Base-by-base conservation (phyloP, 176 grass and related monocot genomes). In the Eremochloa ophiuroides region DNA sequence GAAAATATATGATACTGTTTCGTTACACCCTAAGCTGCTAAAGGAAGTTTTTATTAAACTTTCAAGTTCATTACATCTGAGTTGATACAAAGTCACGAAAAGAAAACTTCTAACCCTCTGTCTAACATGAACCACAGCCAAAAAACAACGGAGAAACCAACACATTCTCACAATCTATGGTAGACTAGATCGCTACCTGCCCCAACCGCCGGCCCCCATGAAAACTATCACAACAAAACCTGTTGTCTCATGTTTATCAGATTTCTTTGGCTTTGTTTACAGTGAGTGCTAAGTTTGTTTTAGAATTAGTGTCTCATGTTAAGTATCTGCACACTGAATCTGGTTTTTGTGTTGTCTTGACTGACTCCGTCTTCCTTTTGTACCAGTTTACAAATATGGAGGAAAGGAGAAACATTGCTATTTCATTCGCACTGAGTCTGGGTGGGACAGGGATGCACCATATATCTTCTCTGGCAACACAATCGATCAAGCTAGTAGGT, bases 351-450 rank as follows among this genome's bases (percentile, higher is more conserved):
- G 25, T 42, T 44, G n/a, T 70, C 40, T 47, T 60, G 22, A 69
- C 30, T 48, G 8, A 28, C 17, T 27, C n/a, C 8, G 2, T 14
- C 9, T 5, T 6, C 50, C 20, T 2, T 55, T 25, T 78, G 42
- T 23, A 42, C 27, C 75, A 97, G 91, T 97, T 43, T 14, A 43
- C 41, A 43, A 43, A 43, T 43, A 14, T 43, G 41, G 41, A 43
- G 41, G 41, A 12, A 43, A 43, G 41, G 41, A 43, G 41, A 43
- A 43, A 43, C 41, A 43, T 13, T 97, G 94, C 46, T 93, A 91
- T 71, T 97, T 97, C 69, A 81, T 97, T 80, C 79, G 88, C 51
- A 93, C 73, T 11, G 84, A 91, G 50, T 97, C 94, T 55, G 81
- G 69, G 34, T 97, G 91, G 91, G 77, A 66, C 5, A 84, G n/a